phyloP scores from a whole-genome alignment of 1,284 basidiomycete genomes.

The Fomitopsis schrenkii region DNA sequence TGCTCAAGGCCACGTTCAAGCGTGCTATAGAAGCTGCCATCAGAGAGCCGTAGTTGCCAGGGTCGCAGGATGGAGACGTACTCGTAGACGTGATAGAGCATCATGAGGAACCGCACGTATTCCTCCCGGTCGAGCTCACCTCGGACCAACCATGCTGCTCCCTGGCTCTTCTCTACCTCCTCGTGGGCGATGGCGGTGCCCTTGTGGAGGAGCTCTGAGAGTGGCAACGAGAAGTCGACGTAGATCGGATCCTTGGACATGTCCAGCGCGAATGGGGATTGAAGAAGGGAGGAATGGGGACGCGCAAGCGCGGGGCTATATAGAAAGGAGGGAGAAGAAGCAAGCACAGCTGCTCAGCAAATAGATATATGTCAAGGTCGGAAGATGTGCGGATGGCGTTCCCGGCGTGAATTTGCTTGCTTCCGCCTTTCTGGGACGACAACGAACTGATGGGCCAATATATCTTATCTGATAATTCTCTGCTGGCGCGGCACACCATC shows the following conservation, averaged over 20 bases:
- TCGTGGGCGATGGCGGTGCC: slow-evolving; percentile 62
- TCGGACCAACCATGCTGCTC: slow-evolving; percentile 55
- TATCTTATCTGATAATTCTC: slow-evolving; percentile 5
- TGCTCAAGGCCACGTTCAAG: slow-evolving; percentile 64
- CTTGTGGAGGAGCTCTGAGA: slow-evolving; percentile 47
- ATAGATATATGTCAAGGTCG: neutral
- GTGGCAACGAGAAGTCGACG: slow-evolving; percentile 37
- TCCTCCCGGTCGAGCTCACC: slow-evolving; percentile 62
- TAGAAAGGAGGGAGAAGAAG: neutral
- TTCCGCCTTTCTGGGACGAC: neutral
- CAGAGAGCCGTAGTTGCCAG: neutral
- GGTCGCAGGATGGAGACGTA: slow-evolving; percentile 34
- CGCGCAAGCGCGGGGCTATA: neutral
- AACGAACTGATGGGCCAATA: neutral
- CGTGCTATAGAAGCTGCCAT: slow-evolving; percentile 23
- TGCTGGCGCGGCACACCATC: neutral
- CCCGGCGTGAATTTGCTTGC: neutral
- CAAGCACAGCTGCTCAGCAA: neutral
- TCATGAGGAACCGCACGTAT: slow-evolving; percentile 69
- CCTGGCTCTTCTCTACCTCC: slow-evolving; percentile 54
- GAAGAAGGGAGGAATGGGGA: neutral
- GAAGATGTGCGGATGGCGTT: neutral
- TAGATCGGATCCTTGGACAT: slow-evolving; percentile 4
- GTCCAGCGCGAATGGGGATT: slow-evolving; percentile 2
- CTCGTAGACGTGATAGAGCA: slow-evolving; percentile 79